Evolutionary conservation across 2,329 filamentous ascomycete genomes (phyloP), one percentile per base, ranked within the genome.

Genomic region (Colletotrichum tabaci): DNA sequence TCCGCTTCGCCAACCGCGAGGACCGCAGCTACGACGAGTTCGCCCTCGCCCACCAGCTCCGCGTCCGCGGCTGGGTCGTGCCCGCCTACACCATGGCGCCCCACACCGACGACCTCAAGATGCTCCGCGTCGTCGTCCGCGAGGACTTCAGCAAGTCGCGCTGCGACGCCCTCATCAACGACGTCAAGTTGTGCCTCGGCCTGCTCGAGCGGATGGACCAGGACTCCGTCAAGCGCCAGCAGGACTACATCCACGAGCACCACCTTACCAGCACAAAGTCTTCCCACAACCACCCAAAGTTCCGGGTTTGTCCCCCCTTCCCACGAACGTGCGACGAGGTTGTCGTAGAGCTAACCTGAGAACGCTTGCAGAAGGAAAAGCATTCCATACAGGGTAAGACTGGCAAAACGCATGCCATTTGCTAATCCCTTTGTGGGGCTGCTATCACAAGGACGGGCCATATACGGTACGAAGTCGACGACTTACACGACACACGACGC

Each of bases 31-130:
- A 89, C 77, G 92, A 94, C 77, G 93, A 95, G 81, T 95, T 95
- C 73, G 88, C 92, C 0, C 84, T 95, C 50, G 95, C 96, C 1
- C 95, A 97, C 79, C 93, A 95, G 81, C 89, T 98, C 35, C 92
- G 96, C 62, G 91, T 94, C 74, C 90, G 95, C 44, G 94, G 94
- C 53, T 98, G 96, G 96, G 93, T 98, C 40, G 94, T 98, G 0
- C 96, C 96, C 0, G 96, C 96, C 0, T 98, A 98, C 84, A 98
- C 95, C 49, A 98, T 98, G 96, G 96, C 96, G 0, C 95, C 95
- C 21, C 88, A 97, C 80, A 95, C 94, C 21, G 87, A 94, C 67
- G 86, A 91, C 74, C 87, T 98, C 78, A 97, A 98, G 88, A 92
- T 98, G 89, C 90, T 98, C 86, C 92, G 96, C 47, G 90, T 98